Conservation (phyloP, 2,329 filamentous ascomycete genomes). For the Stachybotrys chartarum region DNA sequence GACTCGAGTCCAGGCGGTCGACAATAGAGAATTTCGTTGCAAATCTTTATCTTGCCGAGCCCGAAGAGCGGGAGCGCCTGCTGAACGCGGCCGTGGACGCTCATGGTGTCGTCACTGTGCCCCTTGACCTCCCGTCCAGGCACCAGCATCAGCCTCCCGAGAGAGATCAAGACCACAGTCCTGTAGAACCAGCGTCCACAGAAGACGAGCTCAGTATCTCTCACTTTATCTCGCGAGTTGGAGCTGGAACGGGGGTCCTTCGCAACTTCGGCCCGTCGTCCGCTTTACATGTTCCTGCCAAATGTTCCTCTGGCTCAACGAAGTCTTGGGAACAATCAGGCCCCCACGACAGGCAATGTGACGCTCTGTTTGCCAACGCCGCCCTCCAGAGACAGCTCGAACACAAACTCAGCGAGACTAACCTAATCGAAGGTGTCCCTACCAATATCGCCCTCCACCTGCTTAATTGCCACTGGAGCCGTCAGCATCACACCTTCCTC, state of each 20-base stretch:
- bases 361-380: constrained; percentile 3
- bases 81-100: constrained; percentile 1
- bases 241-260: not conserved
- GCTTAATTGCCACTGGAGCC: constrained; percentile 29
- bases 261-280: constrained; percentile 3
- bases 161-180: not conserved
- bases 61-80: not conserved
- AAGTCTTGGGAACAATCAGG: not conserved
- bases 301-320: not conserved
- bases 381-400: constrained; percentile 2
- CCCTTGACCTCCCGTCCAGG: not conserved
- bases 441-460: constrained; percentile 26
- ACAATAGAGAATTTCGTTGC: not conserved
- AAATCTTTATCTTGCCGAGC: not conserved
- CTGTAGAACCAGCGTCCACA: not conserved
- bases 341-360: not conserved
- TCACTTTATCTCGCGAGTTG: constrained; percentile 2
- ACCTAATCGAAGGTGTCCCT: constrained; percentile 13
- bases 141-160: not conserved
- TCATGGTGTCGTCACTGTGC: not conserved
- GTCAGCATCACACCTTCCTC: constrained; percentile 29
- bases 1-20: not conserved
- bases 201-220: constrained; percentile 1
- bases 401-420: not conserved
- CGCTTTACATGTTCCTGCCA: constrained; percentile 1